Evolutionary conservation across 495 filamentous ascomycete species (phyloP).

Genomic region (Lophium mytilinum): DNA sequence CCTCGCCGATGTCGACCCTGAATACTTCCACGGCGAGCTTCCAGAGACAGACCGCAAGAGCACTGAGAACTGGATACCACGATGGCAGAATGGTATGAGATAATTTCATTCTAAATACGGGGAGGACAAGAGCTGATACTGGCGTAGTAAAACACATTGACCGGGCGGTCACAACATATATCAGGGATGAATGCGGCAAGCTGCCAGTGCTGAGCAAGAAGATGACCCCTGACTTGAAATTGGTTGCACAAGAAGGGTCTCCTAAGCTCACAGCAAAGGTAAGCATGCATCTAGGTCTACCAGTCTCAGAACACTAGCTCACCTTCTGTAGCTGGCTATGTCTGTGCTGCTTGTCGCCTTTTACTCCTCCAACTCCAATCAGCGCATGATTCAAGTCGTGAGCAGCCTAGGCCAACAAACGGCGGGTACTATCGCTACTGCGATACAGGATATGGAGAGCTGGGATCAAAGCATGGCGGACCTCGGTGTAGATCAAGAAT

Average conservation of each 20-base stretch:
- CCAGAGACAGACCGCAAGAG: conserved; percentile 41
- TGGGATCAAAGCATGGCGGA: conserved; percentile 23
- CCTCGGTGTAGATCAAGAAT: conserved; percentile 20
- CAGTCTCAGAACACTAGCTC: not conserved
- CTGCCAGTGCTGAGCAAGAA: conserved; percentile 40
- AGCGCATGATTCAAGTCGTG: conserved; percentile 33
- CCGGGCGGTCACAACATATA: conserved; percentile 57
- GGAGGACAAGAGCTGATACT: conserved; percentile 25
- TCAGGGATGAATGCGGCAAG: conserved; percentile 48
- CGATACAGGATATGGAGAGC: conserved; percentile 31
- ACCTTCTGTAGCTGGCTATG: conserved; percentile 20
- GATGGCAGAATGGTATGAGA: conserved; percentile 29
- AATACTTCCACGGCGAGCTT: conserved; percentile 58
- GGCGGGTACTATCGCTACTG: conserved; percentile 28
- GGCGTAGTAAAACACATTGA: conserved; percentile 57
- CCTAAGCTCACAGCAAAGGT: conserved; percentile 28
- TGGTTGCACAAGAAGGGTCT: conserved; percentile 43
- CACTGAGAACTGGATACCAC: conserved; percentile 27
- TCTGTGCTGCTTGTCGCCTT: conserved; percentile 32
- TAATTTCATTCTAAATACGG: not conserved
- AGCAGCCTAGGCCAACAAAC: conserved; percentile 25
- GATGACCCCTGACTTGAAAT: conserved; percentile 50
- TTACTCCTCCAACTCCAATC: conserved; percentile 30
- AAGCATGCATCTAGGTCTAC: conserved; percentile 5
- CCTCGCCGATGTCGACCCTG: conserved; percentile 56